A percentile compares a stretch with the other conserved stretches of the same genome.
Conservation (phyloP, 345 rosid genomes). For the Ceriops tagal region DNA sequence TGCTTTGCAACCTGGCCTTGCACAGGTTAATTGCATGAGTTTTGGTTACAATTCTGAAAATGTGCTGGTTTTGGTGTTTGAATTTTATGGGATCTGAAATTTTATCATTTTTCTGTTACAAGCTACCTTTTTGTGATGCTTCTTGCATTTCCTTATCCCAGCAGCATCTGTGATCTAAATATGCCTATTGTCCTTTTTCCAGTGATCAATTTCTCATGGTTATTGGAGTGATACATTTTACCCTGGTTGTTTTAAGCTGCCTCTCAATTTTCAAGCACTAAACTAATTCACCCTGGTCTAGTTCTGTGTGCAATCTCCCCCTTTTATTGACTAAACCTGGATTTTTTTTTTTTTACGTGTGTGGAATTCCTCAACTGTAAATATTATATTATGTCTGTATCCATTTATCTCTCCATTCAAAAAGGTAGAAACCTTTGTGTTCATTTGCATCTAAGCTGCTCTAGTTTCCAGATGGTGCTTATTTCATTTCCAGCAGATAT, state of each 20-base stretch:
- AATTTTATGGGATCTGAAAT: neutral
- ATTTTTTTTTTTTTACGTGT: too few relatives aligned
- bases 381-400: neutral
- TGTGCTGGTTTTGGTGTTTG: neutral
- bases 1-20: constrained; percentile 90
- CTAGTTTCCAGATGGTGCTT: neutral
- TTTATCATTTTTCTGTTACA: neutral
- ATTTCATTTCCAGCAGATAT: neutral
- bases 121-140: neutral
- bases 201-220: neutral
- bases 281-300: neutral
- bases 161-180: neutral
- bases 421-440: neutral
- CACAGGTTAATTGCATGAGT: constrained; percentile 51
- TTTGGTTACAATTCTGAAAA: constrained; percentile 6
- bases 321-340: too few relatives aligned
- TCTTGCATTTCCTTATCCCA: constrained; percentile 1
- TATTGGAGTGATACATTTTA: neutral
- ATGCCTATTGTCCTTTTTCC: neutral
- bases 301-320: neutral
- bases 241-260: too few relatives aligned
- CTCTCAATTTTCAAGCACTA: neutral
- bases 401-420: neutral
- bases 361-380: neutral
- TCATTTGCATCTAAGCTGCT: neutral